phyloP scores from a whole-genome alignment of 371 early-diverging fungal species.

The Mortierella sp. region DNA sequence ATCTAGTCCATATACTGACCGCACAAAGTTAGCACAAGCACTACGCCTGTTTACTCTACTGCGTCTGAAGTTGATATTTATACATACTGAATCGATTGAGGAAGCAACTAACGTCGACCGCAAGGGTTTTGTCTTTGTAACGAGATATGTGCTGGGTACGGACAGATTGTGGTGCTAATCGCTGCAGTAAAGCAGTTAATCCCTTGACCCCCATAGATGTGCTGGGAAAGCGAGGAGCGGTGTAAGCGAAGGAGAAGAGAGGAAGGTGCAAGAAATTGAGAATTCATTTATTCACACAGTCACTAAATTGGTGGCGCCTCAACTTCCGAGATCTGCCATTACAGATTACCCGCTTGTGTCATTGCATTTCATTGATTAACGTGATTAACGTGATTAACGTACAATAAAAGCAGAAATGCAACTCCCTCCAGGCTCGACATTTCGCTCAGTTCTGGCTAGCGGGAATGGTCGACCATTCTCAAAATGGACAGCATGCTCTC shows the following conservation, averaged over 20 bases:
- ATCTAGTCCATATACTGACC: constrained; percentile 61
- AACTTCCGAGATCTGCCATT: neutral
- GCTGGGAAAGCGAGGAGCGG: neutral
- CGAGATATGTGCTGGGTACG: constrained; percentile 35
- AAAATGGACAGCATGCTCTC: neutral
- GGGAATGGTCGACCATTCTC: neutral
- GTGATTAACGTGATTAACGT: neutral
- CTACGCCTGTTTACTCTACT: neutral
- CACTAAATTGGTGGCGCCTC: neutral
- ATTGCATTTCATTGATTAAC: neutral
- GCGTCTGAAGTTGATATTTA: neutral
- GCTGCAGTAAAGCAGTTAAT: constrained; percentile 63
- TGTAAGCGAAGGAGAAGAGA: neutral
- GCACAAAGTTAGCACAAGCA: neutral
- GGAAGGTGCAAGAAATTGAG: neutral
- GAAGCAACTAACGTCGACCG: constrained; percentile 73
- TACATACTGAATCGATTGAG: constrained; percentile 64
- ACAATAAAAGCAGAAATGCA: constrained; percentile 6
- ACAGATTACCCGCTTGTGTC: no score
- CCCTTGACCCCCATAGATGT: constrained; percentile 69
- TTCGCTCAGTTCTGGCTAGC: constrained; percentile 2
- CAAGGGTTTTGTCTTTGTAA: constrained; percentile 60
- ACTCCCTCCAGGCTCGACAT: constrained; percentile 10
- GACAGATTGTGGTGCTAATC: constrained; percentile 64
- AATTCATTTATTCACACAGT: neutral